Evolutionary conservation across 208 protist species (phyloP).

Genomic region (Acanthamoeba quina): DNA sequence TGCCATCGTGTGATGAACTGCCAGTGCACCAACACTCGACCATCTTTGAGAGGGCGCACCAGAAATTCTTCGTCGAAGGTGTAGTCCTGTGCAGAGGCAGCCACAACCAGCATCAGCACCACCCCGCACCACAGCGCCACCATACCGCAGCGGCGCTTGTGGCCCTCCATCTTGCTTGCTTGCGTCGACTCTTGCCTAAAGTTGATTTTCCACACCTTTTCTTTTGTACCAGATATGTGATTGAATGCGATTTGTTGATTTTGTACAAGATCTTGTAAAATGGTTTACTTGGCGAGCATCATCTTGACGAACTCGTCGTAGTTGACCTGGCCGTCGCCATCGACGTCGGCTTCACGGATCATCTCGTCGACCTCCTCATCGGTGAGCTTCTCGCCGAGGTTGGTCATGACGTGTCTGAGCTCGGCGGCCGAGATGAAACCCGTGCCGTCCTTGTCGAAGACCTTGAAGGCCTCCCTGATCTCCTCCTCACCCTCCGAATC

Average conservation of each 20-base stretch:
- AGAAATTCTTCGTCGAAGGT: constrained; percentile 65
- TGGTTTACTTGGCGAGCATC: constrained; percentile 83
- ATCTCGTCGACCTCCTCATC: constrained; percentile 95
- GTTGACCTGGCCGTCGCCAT: constrained; percentile 93
- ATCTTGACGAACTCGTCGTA: constrained; percentile 93
- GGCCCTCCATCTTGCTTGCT: not conserved
- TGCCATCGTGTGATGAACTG: constrained; percentile 61
- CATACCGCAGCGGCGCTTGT: not conserved
- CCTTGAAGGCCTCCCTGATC: constrained; percentile 91
- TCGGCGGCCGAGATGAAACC: constrained; percentile 89
- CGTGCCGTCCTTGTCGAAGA: constrained; percentile 91
- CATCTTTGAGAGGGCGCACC: constrained; percentile 55
- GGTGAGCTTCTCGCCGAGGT: constrained; percentile 94
- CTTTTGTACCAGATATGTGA: not conserved
- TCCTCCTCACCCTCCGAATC: constrained; percentile 90
- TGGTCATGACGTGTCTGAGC: constrained; percentile 94
- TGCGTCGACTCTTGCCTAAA: too few species aligned
- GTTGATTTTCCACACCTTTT: not conserved
- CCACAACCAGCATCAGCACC: not conserved
- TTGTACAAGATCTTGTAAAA: constrained; percentile 84
- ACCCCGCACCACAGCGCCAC: not conserved
- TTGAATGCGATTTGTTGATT: constrained; percentile 50
- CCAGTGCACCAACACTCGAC: constrained; percentile 29
- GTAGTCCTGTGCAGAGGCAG: not conserved
- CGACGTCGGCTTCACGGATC: constrained; percentile 91